Conservation (phyloP, 129 eudicot species). For the Ambrosia trifida region DNA sequence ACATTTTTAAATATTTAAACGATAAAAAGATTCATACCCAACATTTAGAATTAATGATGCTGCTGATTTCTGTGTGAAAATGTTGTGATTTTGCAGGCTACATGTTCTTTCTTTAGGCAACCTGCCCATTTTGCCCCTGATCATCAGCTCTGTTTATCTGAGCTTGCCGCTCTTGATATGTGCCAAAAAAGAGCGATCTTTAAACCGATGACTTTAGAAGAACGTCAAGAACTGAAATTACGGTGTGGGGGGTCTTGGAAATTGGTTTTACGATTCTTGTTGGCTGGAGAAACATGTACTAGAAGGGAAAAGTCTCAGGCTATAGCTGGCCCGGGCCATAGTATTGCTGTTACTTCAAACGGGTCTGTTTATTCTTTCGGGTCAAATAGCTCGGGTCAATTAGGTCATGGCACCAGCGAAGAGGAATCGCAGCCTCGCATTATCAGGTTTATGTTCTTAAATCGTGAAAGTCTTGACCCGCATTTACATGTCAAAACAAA, state of each 20-base stretch:
- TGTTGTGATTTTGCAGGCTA: conserved; percentile 63
- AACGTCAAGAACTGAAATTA: conserved; percentile 55
- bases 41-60: conserved; percentile 78
- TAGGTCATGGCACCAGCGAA: conserved; percentile 82
- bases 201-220: conserved; percentile 68
- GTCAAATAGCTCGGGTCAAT: conserved; percentile 87
- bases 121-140: conserved; percentile 98
- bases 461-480: neutral
- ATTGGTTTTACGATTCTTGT: conserved; percentile 74
- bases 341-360: conserved; percentile 82
- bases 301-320: conserved; percentile 95
- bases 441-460: conserved; percentile 52
- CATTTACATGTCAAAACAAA: neutral
- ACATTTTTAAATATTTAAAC: conserved; percentile 14
- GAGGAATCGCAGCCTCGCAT: conserved; percentile 73
- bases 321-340: conserved; percentile 95
- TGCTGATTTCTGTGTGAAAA: conserved; percentile 60
- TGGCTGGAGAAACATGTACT: conserved; percentile 89
- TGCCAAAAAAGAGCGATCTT: conserved; percentile 88
- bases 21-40: conserved; percentile 6
- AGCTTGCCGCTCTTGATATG: conserved; percentile 97
- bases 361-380: conserved; percentile 88
- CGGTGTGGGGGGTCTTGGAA: conserved; percentile 98
- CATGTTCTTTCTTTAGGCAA: conserved; percentile 94
- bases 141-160: conserved; percentile 71